Conservation (phyloP, 805 yeast genomes). For the Tanozyma kutaoensis region DNA sequence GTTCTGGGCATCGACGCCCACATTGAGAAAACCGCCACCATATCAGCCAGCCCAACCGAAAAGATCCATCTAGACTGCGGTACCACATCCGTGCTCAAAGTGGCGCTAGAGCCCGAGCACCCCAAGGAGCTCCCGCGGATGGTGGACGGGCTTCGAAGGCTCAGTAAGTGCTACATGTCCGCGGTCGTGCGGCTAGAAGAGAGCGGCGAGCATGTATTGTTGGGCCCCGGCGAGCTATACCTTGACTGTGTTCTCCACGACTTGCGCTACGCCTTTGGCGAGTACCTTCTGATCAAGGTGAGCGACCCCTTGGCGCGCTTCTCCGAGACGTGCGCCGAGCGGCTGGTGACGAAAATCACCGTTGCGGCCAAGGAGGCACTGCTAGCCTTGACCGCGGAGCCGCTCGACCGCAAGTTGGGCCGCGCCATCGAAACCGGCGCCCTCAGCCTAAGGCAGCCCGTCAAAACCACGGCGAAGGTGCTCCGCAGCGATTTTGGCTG, state of each 20-base stretch:
- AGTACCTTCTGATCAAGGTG: conserved; percentile 57
- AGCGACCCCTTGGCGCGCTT: conserved; percentile 78
- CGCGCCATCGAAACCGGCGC: conserved; percentile 41
- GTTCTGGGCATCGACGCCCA: too few species aligned
- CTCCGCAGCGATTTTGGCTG: conserved; percentile 49
- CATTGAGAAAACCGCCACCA: too few species aligned
- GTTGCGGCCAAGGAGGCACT: conserved; percentile 41
- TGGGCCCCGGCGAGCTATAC: conserved; percentile 81
- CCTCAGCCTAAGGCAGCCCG: conserved; percentile 20
- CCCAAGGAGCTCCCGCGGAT: conserved; percentile 72
- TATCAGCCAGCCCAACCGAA: too few species aligned
- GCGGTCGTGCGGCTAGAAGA: conserved; percentile 65
- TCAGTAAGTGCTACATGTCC: conserved; percentile 54
- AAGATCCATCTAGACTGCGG: too few species aligned
- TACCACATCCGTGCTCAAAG: conserved; percentile 51
- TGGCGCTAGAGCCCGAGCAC: conserved; percentile 69
- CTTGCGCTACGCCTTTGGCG: conserved; percentile 45
- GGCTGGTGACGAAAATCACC: conserved; percentile 54
- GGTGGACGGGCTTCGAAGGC: conserved; percentile 51
- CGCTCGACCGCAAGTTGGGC: conserved; percentile 37
- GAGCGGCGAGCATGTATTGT: conserved; percentile 72
- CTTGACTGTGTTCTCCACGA: conserved; percentile 77
- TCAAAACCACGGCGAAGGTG: conserved; percentile 34
- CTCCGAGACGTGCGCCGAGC: conserved; percentile 59
- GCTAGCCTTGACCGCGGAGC: conserved; percentile 67